phyloP scores from a whole-genome alignment of 2,329 filamentous ascomycete genomes.

The Ophiocordyceps camponoti-rufipedis region DNA sequence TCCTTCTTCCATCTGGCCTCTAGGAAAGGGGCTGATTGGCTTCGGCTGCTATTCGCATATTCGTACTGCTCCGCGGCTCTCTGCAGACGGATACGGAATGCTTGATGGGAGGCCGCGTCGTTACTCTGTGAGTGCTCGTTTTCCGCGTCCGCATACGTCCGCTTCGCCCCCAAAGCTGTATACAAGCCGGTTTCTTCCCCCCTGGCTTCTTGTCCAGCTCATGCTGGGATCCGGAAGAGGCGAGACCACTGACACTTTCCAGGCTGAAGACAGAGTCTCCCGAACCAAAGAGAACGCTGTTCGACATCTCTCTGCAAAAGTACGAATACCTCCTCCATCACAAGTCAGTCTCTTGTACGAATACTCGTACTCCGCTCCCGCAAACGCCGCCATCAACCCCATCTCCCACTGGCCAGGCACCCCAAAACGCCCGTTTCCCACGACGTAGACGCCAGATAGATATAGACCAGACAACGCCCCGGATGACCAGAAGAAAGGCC shows the following conservation, averaged over 20 bases:
- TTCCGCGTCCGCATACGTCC: not conserved
- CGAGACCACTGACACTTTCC: not conserved
- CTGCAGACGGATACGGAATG: too few species aligned
- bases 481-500: not conserved
- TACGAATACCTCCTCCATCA: too few species aligned
- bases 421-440: not conserved
- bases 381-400: too few species aligned
- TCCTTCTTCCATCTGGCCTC: not conserved
- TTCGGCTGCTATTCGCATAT: too few species aligned
- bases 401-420: not conserved
- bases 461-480: not conserved
- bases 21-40: too few species aligned
- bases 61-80: too few species aligned
- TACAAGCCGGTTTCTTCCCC: not conserved
- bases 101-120: too few species aligned
- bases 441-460: not conserved
- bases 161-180: not conserved
- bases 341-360: too few species aligned
- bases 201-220: not conserved
- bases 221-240: not conserved
- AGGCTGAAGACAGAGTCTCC: too few species aligned
- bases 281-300: too few species aligned
- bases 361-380: not conserved
- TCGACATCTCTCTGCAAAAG: too few species aligned
- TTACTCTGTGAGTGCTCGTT: not conserved